These are phyloP conservation scores for Saccharomyces pastorianus DNA, from an alignment of 1,139 yeast species.

Conservation along the genomic window DNA sequence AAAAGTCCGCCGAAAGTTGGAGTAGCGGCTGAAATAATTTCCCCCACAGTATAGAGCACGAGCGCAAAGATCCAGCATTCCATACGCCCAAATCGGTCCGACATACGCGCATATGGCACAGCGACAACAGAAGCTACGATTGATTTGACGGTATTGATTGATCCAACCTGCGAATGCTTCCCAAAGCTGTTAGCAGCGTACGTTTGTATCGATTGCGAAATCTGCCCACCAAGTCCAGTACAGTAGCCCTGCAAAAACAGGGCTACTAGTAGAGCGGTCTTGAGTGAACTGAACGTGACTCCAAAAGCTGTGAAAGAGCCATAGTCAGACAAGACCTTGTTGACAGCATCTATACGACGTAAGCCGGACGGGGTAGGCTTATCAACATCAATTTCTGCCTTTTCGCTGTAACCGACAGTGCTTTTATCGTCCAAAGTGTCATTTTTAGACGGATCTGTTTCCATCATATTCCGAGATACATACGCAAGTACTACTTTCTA, in stretches of 20 bases:
- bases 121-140: not conserved
- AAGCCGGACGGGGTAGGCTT: not conserved
- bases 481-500: not conserved
- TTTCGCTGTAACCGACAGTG: not conserved
- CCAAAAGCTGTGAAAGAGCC: slow-evolving; percentile 2
- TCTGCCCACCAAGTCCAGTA: not conserved
- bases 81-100: not conserved
- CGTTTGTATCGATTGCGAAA: not conserved
- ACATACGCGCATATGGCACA: not conserved
- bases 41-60: not conserved
- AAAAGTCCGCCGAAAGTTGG: not conserved
- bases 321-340: not conserved
- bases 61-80: not conserved
- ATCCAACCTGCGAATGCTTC: not conserved
- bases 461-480: not conserved
- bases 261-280: not conserved
- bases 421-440: not conserved
- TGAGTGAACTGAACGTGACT: not conserved
- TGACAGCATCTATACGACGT: slow-evolving; percentile 1
- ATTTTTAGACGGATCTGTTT: not conserved
- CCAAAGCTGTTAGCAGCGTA: not conserved
- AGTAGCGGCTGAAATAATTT: not conserved
- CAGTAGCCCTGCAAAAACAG: not conserved
- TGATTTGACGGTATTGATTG: not conserved
- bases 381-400: not conserved